Base-by-base conservation (phyloP, 495 filamentous ascomycete genomes). In the Daldinia bambusicola region DNA sequence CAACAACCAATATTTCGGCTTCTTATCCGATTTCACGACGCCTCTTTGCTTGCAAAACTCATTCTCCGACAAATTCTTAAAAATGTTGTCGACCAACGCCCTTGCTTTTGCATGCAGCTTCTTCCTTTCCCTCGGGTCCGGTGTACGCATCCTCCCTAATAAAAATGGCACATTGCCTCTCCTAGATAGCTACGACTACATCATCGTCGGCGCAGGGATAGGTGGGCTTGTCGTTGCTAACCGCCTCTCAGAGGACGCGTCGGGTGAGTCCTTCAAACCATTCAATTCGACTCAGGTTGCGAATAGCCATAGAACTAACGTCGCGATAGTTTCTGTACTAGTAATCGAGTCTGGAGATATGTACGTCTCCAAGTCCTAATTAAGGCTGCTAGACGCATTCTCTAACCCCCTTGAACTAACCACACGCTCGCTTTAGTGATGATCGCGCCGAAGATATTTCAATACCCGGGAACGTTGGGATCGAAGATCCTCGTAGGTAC, bases 131-230 rank as follows among this genome's bases (percentile, higher is more conserved):
- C 14, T 50, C 12, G 50, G 58, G 26, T 61, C 34, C 4, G 38
- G 61, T 31, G 31, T 66, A 55, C 72, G 55, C 12, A n/a, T 77
- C 38, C 2, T 22, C n/a, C 56, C 69, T 6, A 22, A 41, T 36
- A 0, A 40, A 2, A 57, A 70, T 50, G 74, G 68, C 45, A 38
- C 37, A 0, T 16, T 69, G 8, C 20, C 74, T 1, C 68, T 80
- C 6, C 60, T 45, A 8, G 72, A 66, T 0, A 74, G 75, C 8
- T 89, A 84, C 41, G 83, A 86, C 70, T 86, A 84, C 50, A 77
- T 86, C 14, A 72, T 88, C 18, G 76, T 87, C 18, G 85, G 86
- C n/a, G 84, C 84, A 22, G 85, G 86, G 9, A 85, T 85, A 22
- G 76, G 81, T 40, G 86, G 86, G 16, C 79, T 88, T 7, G 82